Conservation (phyloP, 768 basidiomycete species). For the Lactifluus hygrophoroides region DNA sequence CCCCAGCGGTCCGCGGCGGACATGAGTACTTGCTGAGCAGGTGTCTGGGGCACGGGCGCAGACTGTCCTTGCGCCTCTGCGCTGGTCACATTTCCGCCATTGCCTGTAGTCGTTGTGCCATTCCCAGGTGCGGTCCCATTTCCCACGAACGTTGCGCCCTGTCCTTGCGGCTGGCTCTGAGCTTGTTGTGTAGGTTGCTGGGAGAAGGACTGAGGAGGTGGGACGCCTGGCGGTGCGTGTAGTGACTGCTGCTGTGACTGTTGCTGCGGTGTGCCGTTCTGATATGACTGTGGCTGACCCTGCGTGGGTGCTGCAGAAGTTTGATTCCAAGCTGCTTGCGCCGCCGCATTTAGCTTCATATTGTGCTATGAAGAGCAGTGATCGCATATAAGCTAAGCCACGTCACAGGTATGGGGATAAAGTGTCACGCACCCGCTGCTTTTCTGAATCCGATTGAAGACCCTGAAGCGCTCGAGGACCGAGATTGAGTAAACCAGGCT, state of each 20-base stretch:
- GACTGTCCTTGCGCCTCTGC: conserved; percentile 17
- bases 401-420: conserved; percentile 3
- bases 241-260: conserved; percentile 36
- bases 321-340: conserved; percentile 58
- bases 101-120: conserved; percentile 5
- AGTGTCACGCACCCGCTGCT: conserved; percentile 50
- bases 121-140: conserved; percentile 19
- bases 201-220: conserved; percentile 31
- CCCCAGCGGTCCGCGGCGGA: conserved; percentile 21
- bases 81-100: conserved; percentile 20
- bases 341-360: conserved; percentile 55
- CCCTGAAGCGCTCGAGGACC: conserved; percentile 30
- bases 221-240: conserved; percentile 44
- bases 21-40: conserved; percentile 21
- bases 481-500: conserved; percentile 63
- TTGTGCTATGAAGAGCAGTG: conserved; percentile 31
- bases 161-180: conserved; percentile 16
- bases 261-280: conserved; percentile 42
- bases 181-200: conserved; percentile 31
- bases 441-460: conserved; percentile 59
- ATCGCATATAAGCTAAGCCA: conserved; percentile 9
- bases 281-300: conserved; percentile 24
- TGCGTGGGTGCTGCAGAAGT: conserved; percentile 40
- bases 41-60: conserved; percentile 30
- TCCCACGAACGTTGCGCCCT: conserved; percentile 12